Conservation (phyloP, 2,329 filamentous ascomycete species). For the Rutstroemia sp. region DNA sequence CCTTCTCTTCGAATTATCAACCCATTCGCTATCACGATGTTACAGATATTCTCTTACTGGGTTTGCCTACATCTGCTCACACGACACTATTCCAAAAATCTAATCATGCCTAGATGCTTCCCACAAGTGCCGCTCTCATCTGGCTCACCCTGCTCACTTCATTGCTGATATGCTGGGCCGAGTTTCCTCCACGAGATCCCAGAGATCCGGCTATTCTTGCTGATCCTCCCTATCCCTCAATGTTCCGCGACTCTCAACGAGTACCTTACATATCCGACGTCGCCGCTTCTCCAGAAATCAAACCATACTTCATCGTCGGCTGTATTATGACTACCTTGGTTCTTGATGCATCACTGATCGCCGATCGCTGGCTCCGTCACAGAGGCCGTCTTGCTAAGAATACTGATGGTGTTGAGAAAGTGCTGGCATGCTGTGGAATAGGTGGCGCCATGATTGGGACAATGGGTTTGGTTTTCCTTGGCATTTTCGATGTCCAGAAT, state of each 20-base stretch:
- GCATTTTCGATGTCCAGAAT: slow-evolving; percentile 74
- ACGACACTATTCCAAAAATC: too few species aligned
- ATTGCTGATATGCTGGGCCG: not conserved
- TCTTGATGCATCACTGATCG: slow-evolving; percentile 71
- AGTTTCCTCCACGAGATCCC: slow-evolving; percentile 3
- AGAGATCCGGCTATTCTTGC: slow-evolving; percentile 26
- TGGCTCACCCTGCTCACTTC: slow-evolving; percentile 5
- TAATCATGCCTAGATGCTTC: slow-evolving; percentile 12
- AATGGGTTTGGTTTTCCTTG: slow-evolving; percentile 70
- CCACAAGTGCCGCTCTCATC: slow-evolving; percentile 1
- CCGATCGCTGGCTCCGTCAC: slow-evolving; percentile 82
- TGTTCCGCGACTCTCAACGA: slow-evolving; percentile 43
- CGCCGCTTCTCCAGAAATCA: slow-evolving; percentile 48
- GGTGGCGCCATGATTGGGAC: slow-evolving; percentile 67
- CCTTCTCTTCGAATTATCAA: too few species aligned
- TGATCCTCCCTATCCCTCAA: slow-evolving; percentile 50
- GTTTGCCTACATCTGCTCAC: too few species aligned
- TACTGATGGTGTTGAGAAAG: slow-evolving; percentile 52
- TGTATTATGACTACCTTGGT: slow-evolving; percentile 65
- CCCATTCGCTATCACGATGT: too few species aligned
- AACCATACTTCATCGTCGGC: slow-evolving; percentile 73
- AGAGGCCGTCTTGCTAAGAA: slow-evolving; percentile 72
- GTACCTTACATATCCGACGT: slow-evolving; percentile 71
- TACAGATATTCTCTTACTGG: too few species aligned
- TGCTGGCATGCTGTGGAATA: slow-evolving; percentile 55